Evolutionary conservation across 2,329 filamentous ascomycete species (phyloP).

Genomic region (Ceratocystis ficicola): DNA sequence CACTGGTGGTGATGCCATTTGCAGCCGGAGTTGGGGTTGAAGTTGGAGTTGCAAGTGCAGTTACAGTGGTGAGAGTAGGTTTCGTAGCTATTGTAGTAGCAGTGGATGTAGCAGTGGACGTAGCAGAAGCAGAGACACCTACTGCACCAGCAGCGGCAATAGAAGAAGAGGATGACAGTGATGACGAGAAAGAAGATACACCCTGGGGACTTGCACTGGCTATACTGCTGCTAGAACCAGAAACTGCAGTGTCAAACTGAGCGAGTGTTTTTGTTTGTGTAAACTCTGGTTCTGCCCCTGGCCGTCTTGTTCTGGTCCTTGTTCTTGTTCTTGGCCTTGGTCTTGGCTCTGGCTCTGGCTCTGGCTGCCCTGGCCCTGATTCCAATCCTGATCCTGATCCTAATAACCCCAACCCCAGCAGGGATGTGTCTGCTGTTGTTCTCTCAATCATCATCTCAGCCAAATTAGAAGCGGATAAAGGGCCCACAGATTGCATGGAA

Average conservation of each 20-base stretch:
- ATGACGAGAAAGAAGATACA: too few species aligned
- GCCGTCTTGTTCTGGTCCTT: not conserved
- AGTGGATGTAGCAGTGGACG: not conserved
- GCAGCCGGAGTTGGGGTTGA: not conserved
- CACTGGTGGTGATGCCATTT: not conserved
- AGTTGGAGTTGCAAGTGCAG: too few species aligned
- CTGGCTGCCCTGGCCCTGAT: not conserved
- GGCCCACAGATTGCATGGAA: not conserved
- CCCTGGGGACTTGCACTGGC: not conserved
- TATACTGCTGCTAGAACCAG: not conserved
- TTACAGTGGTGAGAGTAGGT: not conserved
- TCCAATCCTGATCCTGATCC: not conserved
- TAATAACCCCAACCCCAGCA: not conserved
- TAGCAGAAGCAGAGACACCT: not conserved
- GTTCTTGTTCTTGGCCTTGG: not conserved
- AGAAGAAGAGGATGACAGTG: conserved; percentile 1
- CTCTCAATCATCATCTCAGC: conserved; percentile 9
- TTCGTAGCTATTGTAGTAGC: not conserved
- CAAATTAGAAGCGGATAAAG: conserved; percentile 11
- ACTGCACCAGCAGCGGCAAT: not conserved
- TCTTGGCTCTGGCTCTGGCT: not conserved
- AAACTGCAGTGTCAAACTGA: not conserved
- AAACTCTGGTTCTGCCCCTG: not conserved
- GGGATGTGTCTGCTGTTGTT: conserved; percentile 5
- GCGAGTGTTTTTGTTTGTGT: conserved; percentile 3